Evolutionary conservation across 1,284 basidiomycete species (phyloP).

Genomic region (Apiotrichum gamsii): DNA sequence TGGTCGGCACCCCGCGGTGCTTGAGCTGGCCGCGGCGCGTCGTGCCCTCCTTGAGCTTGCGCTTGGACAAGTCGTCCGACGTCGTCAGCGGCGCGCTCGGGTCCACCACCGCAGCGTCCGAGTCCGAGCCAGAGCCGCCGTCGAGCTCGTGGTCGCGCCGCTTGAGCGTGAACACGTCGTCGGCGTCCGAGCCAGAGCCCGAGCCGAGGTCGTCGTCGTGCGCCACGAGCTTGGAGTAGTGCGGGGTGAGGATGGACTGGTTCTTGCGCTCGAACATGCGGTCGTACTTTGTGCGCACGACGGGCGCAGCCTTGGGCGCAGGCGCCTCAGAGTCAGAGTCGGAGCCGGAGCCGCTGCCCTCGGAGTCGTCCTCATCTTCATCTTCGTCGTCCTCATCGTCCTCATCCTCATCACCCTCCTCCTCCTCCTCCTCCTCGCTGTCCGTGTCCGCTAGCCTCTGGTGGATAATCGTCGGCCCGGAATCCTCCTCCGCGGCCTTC

Average conservation of each 20-base stretch:
- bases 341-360: not conserved
- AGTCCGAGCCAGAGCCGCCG: slow-evolving; percentile 41
- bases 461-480: slow-evolving; percentile 13
- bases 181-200: slow-evolving; percentile 55
- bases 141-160: slow-evolving; percentile 76
- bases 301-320: slow-evolving; percentile 8
- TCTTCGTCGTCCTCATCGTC: slow-evolving; percentile 24
- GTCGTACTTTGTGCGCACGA: slow-evolving; percentile 89
- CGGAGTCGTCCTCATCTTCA: slow-evolving; percentile 18
- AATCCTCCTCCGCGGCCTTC: slow-evolving; percentile 23
- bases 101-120: slow-evolving; percentile 17
- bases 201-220: slow-evolving; percentile 53
- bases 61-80: slow-evolving; percentile 53
- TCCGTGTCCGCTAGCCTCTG: slow-evolving; percentile 11
- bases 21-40: slow-evolving; percentile 72
- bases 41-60: slow-evolving; percentile 62
- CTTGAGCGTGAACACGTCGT: slow-evolving; percentile 90
- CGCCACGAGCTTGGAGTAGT: slow-evolving; percentile 83
- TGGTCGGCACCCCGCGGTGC: slow-evolving; percentile 55
- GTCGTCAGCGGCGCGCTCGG: slow-evolving; percentile 29
- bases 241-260: slow-evolving; percentile 84
- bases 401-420: slow-evolving; percentile 19
- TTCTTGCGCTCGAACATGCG: slow-evolving; percentile 97
- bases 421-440: slow-evolving; percentile 20
- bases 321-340: slow-evolving; percentile 3